These are phyloP conservation scores for Rhynchosporium agropyri DNA, from an alignment of 2,329 filamentous ascomycete species.

Conservation along the genomic window DNA sequence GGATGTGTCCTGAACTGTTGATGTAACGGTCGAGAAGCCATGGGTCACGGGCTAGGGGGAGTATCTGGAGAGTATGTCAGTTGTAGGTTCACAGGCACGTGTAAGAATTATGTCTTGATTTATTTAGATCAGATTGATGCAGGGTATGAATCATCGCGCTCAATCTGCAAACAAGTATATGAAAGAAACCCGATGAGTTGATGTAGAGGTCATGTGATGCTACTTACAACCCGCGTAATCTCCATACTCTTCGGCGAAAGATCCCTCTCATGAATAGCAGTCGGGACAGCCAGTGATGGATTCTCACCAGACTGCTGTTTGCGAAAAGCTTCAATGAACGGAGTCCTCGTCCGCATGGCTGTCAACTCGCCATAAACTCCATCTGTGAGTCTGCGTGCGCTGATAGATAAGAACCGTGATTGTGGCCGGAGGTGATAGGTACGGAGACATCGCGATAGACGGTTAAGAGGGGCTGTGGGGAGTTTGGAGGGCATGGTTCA, in stretches of 20 bases:
- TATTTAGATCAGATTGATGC: too few species aligned
- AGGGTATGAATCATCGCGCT: not conserved
- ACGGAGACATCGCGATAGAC: not conserved
- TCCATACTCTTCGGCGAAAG: conserved; percentile 66
- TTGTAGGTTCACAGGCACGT: not conserved
- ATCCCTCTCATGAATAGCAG: conserved; percentile 48
- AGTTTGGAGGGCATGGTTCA: conserved; percentile 25
- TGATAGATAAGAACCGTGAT: conserved; percentile 31
- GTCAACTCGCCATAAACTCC: conserved; percentile 63
- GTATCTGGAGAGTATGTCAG: conserved; percentile 48
- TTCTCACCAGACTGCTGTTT: conserved; percentile 47
- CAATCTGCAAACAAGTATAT: not conserved
- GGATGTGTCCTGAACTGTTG: conserved; percentile 68
- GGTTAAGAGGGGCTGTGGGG: conserved; percentile 5
- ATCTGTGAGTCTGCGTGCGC: conserved; percentile 44
- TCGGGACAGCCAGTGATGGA: conserved; percentile 26
- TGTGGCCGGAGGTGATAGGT: conserved; percentile 3
- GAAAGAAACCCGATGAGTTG: not conserved
- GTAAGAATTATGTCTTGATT: too few species aligned
- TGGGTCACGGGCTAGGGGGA: conserved; percentile 67
- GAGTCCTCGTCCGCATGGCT: conserved; percentile 62
- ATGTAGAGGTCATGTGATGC: conserved; percentile 18
- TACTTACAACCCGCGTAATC: conserved; percentile 62
- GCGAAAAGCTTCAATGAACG: conserved; percentile 68
- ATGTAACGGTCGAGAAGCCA: conserved; percentile 73